These are phyloP conservation scores for Blastobotrys peoriensis DNA, from an alignment of 805 yeast genomes.

Conservation along the genomic window DNA sequence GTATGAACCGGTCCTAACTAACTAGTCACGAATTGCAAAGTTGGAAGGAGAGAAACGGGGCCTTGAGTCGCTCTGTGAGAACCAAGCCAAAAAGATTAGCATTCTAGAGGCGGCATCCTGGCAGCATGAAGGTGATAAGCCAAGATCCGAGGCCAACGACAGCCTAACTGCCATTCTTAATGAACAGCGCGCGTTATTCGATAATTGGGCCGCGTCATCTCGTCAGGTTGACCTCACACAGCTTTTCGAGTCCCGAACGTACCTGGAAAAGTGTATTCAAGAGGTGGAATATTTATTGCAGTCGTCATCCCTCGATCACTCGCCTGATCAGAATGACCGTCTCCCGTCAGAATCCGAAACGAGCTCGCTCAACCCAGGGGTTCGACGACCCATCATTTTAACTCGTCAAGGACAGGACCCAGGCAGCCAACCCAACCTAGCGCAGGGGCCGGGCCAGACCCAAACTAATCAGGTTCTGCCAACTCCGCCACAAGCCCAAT, in stretches of 20 bases:
- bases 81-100: conserved; percentile 23
- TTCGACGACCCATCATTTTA: no score
- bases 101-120: conserved; percentile 26
- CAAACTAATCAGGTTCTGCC: background rate
- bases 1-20: background rate
- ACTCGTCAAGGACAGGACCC: background rate
- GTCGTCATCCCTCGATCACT: conserved; percentile 18
- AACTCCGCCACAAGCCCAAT: background rate
- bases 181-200: conserved; percentile 3
- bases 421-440: background rate
- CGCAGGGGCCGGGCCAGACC: background rate
- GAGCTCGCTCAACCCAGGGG: background rate
- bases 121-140: conserved; percentile 4
- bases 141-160: no score
- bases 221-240: conserved; percentile 19
- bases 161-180: conserved; percentile 4
- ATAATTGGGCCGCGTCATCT: background rate
- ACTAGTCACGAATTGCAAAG: conserved; percentile 37
- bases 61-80: conserved; percentile 25
- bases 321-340: conserved; percentile 3
- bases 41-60: conserved; percentile 49
- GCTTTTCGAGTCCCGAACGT: conserved; percentile 25
- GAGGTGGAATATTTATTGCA: conserved; percentile 32
- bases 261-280: conserved; percentile 30
- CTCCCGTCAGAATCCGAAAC: background rate